These are phyloP conservation scores for Boletus vermiculosoides DNA, from an alignment of 768 basidiomycete species.

Conservation along the genomic window DNA sequence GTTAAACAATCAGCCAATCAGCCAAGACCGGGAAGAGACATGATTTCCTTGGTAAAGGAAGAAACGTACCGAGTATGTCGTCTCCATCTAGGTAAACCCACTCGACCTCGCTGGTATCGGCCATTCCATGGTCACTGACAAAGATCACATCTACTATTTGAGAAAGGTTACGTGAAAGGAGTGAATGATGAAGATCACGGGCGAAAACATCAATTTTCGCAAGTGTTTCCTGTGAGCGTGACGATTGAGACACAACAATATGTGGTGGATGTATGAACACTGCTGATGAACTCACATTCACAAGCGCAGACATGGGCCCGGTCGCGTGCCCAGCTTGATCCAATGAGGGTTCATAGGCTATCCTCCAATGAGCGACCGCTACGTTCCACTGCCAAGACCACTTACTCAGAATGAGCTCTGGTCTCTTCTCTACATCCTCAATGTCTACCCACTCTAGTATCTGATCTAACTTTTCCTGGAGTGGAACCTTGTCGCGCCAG, in stretches of 20 bases:
- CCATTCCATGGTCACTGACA: conserved; percentile 92
- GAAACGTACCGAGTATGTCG: conserved; percentile 26
- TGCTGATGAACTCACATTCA: conserved; percentile 53
- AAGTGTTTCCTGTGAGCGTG: conserved; percentile 53
- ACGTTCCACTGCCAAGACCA: not conserved
- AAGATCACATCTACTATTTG: conserved; percentile 87
- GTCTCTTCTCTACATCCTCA: conserved; percentile 60
- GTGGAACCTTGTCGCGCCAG: conserved; percentile 60
- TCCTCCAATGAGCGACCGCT: not conserved
- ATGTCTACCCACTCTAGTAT: conserved; percentile 82
- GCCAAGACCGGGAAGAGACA: not conserved
- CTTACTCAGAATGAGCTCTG: conserved; percentile 74
- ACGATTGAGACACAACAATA: conserved; percentile 1
- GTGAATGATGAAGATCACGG: conserved; percentile 57
- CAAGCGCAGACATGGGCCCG: conserved; percentile 65
- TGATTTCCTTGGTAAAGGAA: not conserved
- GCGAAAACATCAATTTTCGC: conserved; percentile 71
- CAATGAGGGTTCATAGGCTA: conserved; percentile 81
- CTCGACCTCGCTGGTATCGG: conserved; percentile 77
- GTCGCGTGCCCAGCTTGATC: conserved; percentile 81
- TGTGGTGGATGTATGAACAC: not conserved
- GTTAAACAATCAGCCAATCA: not conserved
- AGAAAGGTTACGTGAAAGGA: conserved; percentile 71
- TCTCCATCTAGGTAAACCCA: conserved; percentile 70
- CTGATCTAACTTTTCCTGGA: conserved; percentile 70